Percentiles rank a stretch among this genome's conserved stretches.
These are phyloP conservation scores for Acanthamoeba sp. DNA, from an alignment of 208 protist species.

Conservation along the genomic window DNA sequence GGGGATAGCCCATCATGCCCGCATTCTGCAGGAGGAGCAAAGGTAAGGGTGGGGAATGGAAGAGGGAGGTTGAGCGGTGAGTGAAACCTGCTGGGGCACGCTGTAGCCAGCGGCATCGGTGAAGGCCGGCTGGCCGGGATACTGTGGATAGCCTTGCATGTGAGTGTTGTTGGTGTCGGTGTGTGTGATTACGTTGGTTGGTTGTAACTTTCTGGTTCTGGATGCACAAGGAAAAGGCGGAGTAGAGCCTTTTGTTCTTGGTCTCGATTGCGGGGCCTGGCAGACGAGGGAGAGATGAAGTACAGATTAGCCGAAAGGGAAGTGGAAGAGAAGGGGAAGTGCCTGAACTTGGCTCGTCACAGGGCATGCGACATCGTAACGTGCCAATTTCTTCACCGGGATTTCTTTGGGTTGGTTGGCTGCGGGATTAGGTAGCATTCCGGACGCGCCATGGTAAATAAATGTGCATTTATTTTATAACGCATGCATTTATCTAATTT, in stretches of 20 bases:
- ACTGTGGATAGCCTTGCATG: conserved; percentile 38
- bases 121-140: not conserved
- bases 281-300: not conserved
- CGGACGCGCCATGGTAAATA: not conserved
- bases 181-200: too few species aligned
- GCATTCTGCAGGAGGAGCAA: not conserved
- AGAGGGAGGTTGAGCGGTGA: not conserved
- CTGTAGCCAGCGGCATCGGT: not conserved
- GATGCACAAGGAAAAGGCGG: too few species aligned
- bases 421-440: not conserved
- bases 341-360: not conserved
- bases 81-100: too few species aligned
- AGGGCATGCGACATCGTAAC: too few species aligned
- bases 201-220: not conserved
- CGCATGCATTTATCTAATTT: not conserved
- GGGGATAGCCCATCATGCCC: conserved; percentile 38
- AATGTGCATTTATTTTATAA: not conserved
- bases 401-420: not conserved
- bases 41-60: not conserved
- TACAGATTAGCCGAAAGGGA: not conserved
- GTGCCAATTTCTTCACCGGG: too few species aligned
- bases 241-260: not conserved
- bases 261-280: not conserved
- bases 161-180: not conserved
- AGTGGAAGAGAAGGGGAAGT: not conserved